phyloP scores from a whole-genome alignment of 2,329 filamentous ascomycete species.

The Dactylellina sp. region DNA sequence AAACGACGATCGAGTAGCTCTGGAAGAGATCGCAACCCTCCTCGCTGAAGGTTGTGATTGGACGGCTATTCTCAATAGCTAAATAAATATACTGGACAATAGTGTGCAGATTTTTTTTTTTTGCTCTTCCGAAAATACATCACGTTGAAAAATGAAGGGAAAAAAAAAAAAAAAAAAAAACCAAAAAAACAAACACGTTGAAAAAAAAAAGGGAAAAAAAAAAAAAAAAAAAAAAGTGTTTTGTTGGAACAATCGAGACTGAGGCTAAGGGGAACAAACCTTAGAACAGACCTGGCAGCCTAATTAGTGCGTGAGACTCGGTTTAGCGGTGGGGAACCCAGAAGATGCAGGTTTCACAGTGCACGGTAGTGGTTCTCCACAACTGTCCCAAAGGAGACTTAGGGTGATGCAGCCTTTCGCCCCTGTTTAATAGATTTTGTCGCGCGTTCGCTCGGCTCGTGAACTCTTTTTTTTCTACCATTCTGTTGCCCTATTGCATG shows the following conservation, averaged over 20 bases:
- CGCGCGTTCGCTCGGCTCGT: slow-evolving; percentile 33
- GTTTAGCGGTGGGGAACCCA: slow-evolving; percentile 33
- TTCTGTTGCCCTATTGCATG: slow-evolving; percentile 6
- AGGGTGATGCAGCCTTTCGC: slow-evolving; percentile 54
- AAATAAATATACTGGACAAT: slow-evolving; percentile 13
- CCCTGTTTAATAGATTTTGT: slow-evolving; percentile 53
- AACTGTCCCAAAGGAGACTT: slow-evolving; percentile 47
- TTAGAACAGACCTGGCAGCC: slow-evolving; percentile 25
- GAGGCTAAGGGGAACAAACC: not conserved
- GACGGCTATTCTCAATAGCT: slow-evolving; percentile 63
- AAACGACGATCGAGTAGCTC: slow-evolving; percentile 72
- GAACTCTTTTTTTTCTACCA: not conserved
- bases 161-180: no score
- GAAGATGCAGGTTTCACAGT: slow-evolving; percentile 50
- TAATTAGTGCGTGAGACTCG: slow-evolving; percentile 41
- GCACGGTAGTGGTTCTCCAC: slow-evolving; percentile 38
- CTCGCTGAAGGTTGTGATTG: slow-evolving; percentile 75
- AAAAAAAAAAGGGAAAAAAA: no score
- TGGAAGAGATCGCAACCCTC: slow-evolving; percentile 75
- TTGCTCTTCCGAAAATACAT: no score
- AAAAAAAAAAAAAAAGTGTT: not conserved
- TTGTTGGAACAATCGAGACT: not conserved
- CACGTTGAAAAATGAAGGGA: no score
- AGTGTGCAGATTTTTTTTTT: no score
- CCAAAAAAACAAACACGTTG: no score